Evolutionary conservation across 495 filamentous ascomycete species (phyloP).

Genomic region (Penicillium pulvis): DNA sequence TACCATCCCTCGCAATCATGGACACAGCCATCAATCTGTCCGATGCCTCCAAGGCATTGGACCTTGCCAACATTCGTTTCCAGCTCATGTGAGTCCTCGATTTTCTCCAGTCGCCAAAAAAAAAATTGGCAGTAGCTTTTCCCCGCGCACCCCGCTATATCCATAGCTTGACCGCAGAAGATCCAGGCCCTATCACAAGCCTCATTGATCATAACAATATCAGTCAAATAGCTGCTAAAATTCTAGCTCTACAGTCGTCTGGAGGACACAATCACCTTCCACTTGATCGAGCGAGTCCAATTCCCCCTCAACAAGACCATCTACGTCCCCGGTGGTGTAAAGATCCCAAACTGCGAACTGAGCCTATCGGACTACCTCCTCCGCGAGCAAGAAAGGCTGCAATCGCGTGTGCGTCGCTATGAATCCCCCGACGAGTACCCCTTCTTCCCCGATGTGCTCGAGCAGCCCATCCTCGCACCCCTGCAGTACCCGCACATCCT

Average conservation of each 20-base stretch:
- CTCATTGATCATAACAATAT: neutral
- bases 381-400: constrained; percentile 81
- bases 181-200: neutral
- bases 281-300: constrained; percentile 96
- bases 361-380: constrained; percentile 96
- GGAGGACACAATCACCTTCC: constrained; percentile 98
- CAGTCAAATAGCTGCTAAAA: constrained; percentile 12
- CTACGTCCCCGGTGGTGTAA: constrained; percentile 78
- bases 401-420: constrained; percentile 94
- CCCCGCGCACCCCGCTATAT: constrained; percentile 11
- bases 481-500: constrained; percentile 88
- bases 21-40: constrained; percentile 87
- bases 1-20: constrained; percentile 54
- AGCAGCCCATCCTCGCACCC: constrained; percentile 81
- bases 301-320: constrained; percentile 91
- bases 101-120: neutral
- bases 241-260: constrained; percentile 64
- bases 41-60: constrained; percentile 79
- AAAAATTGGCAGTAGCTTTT: neutral
- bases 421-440: constrained; percentile 96
- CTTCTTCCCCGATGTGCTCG: constrained; percentile 86
- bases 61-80: constrained; percentile 90
- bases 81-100: constrained; percentile 76
- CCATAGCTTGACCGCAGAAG: neutral
- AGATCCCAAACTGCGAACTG: constrained; percentile 68